A percentile compares a stretch with the other conserved stretches of the same genome.
These are phyloP conservation scores for Ligustrum vulgare DNA, from an alignment of 257 asterid species.

Conservation along the genomic window DNA sequence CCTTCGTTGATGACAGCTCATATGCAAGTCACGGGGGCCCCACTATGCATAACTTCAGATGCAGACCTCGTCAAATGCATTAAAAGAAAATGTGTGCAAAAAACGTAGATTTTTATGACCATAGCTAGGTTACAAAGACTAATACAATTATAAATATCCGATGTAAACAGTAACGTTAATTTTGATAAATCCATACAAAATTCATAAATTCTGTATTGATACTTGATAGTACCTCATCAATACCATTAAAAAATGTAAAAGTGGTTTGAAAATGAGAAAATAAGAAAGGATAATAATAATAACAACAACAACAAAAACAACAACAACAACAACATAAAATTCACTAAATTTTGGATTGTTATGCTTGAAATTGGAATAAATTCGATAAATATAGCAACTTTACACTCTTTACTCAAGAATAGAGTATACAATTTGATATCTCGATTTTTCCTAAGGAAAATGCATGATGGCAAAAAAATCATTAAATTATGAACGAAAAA, in stretches of 20 bases:
- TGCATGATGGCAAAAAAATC: not conserved
- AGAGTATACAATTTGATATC: not conserved
- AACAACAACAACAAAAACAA: too few relatives aligned
- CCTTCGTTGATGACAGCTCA: not conserved
- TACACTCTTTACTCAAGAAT: too few relatives aligned
- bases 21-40: not conserved
- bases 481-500: conserved; percentile 6
- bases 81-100: not conserved
- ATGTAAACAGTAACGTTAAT: not conserved
- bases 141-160: not conserved
- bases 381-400: not conserved
- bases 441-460: not conserved
- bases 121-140: not conserved
- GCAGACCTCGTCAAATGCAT: not conserved
- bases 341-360: not conserved
- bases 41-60: too few relatives aligned
- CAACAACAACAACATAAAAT: too few relatives aligned
- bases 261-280: not conserved
- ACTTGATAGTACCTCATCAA: conserved; percentile 15
- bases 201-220: not conserved
- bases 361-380: not conserved
- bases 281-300: not conserved
- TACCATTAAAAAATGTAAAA: not conserved
- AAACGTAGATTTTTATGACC: not conserved
- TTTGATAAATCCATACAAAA: conserved; percentile 1